Conservation (phyloP, 805 yeast genomes). For the Candida cerambycidarum region DNA sequence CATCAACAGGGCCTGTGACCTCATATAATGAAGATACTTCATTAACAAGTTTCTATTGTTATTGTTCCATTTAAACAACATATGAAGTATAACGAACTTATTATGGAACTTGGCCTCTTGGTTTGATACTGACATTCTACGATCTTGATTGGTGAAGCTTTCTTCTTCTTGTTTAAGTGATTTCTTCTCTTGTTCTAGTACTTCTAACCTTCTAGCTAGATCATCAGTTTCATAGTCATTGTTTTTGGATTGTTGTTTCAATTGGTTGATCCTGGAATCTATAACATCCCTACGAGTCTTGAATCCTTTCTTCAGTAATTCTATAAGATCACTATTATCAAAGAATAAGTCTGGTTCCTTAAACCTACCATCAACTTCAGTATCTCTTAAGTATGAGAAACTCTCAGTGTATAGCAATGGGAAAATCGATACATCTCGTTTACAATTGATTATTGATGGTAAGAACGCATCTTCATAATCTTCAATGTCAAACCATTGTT, state of each 20-base stretch:
- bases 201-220: conserved; percentile 19
- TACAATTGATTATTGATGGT: conserved; percentile 33
- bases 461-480: conserved; percentile 62
- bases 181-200: conserved; percentile 20
- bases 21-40: conserved; percentile 39
- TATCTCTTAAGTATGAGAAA: conserved; percentile 67
- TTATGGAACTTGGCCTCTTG: conserved; percentile 29
- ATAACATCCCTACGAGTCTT: conserved; percentile 28
- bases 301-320: conserved; percentile 25
- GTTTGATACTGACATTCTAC: conserved; percentile 12
- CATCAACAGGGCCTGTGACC: conserved; percentile 23
- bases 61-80: conserved; percentile 45
- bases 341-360: conserved; percentile 21
- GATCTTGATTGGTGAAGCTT: conserved; percentile 10
- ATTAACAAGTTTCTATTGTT: conserved; percentile 31
- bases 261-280: conserved; percentile 25
- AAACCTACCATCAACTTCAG: conserved; percentile 24
- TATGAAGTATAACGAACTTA: conserved; percentile 36
- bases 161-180: conserved; percentile 9
- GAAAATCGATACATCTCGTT: conserved; percentile 46
- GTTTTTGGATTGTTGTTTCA: conserved; percentile 17
- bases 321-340: conserved; percentile 27
- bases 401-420: conserved; percentile 70
- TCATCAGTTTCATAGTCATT: conserved; percentile 6
- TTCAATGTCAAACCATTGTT: conserved; percentile 58